These are phyloP conservation scores for Halteria grandinella DNA, from an alignment of 73 alveolate species.

Conservation along the genomic window DNA sequence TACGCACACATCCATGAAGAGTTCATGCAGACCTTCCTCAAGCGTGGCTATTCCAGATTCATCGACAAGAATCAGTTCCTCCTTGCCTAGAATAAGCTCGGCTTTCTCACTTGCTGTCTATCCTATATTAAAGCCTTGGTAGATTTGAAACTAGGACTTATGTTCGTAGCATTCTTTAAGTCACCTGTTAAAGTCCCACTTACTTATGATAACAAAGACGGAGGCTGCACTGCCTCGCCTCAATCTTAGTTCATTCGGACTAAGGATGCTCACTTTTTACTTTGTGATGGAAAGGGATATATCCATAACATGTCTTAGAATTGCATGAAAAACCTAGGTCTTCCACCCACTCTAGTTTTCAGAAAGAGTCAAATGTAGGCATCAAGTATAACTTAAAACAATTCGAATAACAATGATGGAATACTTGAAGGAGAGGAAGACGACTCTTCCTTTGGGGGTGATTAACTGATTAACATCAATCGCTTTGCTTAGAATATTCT, in stretches of 20 bases:
- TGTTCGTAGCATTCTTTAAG: slow-evolving; percentile 42
- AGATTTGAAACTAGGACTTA: slow-evolving; percentile 36
- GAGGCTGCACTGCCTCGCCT: too few species aligned
- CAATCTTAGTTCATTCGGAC: slow-evolving; percentile 8
- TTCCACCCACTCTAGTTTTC: slow-evolving; percentile 52
- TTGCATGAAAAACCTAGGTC: slow-evolving; percentile 52
- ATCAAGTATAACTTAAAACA: too few species aligned
- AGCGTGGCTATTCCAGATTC: slow-evolving; percentile 44
- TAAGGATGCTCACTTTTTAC: slow-evolving; percentile 55
- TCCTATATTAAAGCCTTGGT: slow-evolving; percentile 48
- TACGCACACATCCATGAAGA: slow-evolving; percentile 43
- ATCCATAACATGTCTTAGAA: slow-evolving; percentile 42
- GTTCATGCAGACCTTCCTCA: slow-evolving; percentile 15
- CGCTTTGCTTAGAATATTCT: slow-evolving; percentile 36
- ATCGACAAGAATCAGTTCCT: slow-evolving; percentile 15
- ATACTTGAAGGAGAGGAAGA: too few species aligned
- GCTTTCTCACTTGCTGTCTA: slow-evolving; percentile 22
- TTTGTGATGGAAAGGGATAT: slow-evolving; percentile 32
- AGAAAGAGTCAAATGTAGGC: too few species aligned
- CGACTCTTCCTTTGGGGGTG: too few species aligned
- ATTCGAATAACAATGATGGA: too few species aligned
- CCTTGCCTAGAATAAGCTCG: slow-evolving; percentile 13
- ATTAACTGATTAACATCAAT: slow-evolving; percentile 7
- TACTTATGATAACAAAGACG: background rate
- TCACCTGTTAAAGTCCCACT: slow-evolving; percentile 42